Evolutionary conservation across 2,329 filamentous ascomycete genomes (phyloP).

Genomic region (Fusarium coicis): DNA sequence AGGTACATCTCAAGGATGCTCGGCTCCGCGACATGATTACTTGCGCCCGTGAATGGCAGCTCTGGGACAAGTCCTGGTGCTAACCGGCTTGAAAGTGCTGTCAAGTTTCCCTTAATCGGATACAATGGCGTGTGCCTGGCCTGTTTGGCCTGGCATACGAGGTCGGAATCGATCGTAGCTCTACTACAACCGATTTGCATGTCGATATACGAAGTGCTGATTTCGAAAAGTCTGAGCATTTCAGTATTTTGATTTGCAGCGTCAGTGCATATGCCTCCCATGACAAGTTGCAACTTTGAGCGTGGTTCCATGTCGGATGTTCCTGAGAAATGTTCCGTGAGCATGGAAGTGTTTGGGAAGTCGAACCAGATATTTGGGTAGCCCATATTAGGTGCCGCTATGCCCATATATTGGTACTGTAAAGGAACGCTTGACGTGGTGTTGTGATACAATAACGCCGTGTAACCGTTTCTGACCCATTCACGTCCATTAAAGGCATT

Average conservation of each 20-base stretch:
- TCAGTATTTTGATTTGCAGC: too few relatives aligned
- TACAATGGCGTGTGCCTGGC: background rate
- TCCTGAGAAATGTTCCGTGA: background rate
- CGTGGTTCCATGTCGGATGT: background rate
- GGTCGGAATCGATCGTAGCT: background rate
- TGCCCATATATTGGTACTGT: too few relatives aligned
- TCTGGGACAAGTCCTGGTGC: rapidly evolving
- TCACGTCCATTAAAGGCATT: background rate
- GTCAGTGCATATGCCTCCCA: background rate
- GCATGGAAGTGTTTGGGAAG: background rate
- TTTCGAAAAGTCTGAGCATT: background rate
- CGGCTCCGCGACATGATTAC: rapidly evolving
- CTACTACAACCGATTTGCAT: background rate
- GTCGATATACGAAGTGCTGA: slow-evolving; percentile 3
- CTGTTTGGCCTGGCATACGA: background rate
- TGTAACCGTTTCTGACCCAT: background rate
- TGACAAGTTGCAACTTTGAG: background rate
- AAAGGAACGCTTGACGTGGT: too few relatives aligned
- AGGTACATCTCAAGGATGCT: background rate
- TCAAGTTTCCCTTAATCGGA: background rate
- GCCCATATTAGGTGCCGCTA: too few relatives aligned
- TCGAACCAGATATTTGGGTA: background rate
- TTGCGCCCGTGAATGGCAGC: background rate
- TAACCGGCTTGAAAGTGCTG: background rate
- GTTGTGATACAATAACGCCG: background rate